A percentile compares a stretch with the other conserved stretches of the same genome.
Evolutionary conservation across 192 early-diverging fungal species (phyloP).

Genomic region (Rhizophagus clarus): DNA sequence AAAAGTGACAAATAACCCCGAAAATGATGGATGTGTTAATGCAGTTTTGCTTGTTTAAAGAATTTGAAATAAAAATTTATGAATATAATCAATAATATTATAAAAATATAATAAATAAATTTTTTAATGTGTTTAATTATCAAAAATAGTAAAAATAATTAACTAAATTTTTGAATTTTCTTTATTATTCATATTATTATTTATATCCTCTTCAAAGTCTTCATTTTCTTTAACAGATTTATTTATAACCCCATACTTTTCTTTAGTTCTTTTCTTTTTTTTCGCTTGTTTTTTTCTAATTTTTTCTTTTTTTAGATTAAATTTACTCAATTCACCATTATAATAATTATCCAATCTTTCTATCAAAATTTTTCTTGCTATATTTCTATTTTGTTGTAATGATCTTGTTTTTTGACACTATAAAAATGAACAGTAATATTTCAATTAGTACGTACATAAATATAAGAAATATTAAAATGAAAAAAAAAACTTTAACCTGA

Average conservation of each 20-base stretch:
- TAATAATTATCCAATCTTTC: conserved; percentile 69
- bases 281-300: conserved; percentile 60
- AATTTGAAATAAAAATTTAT: background rate
- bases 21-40: conserved; percentile 96
- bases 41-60: conserved; percentile 89
- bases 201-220: background rate
- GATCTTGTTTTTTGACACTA: conserved; percentile 77
- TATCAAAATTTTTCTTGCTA: conserved; percentile 64
- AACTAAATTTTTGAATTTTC: too few species aligned
- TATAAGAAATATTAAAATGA: background rate
- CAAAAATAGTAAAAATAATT: too few species aligned
- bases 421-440: background rate
- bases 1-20: conserved; percentile 93
- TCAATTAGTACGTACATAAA: background rate
- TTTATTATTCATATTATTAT: background rate
- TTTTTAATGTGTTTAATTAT: background rate
- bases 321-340: conserved; percentile 67
- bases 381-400: conserved; percentile 69
- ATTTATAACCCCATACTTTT: conserved; percentile 54
- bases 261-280: conserved; percentile 54
- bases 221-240: background rate
- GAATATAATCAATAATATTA: background rate
- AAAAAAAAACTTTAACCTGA: conserved; percentile 40
- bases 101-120: too few species aligned
- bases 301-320: conserved; percentile 61